A percentile compares a stretch with the other conserved stretches of the same genome.
phyloP scores from a whole-genome alignment of 1,284 basidiomycete genomes.

The Puccinia polysora region DNA sequence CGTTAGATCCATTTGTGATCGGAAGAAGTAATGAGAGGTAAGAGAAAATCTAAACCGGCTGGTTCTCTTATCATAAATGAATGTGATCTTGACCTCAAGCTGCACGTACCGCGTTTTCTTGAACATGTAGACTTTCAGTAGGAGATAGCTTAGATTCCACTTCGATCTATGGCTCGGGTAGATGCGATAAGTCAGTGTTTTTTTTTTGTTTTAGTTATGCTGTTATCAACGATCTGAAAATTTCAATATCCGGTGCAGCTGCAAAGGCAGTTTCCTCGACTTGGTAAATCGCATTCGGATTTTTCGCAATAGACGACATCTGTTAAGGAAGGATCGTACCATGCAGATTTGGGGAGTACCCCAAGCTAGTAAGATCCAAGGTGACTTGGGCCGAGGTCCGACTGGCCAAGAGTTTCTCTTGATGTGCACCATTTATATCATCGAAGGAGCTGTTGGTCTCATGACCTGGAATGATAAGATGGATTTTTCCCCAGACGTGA shows the following conservation, averaged over 20 bases:
- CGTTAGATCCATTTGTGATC: conserved; percentile 38
- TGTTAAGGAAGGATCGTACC: conserved; percentile 16
- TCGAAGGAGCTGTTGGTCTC: conserved; percentile 42
- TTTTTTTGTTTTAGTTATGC: not conserved
- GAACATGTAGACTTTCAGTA: not conserved
- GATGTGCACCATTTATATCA: conserved; percentile 39
- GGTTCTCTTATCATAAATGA: not conserved
- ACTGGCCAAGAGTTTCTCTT: conserved; percentile 30
- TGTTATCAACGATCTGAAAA: not conserved
- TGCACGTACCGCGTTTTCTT: not conserved
- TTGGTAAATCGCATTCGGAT: conserved; percentile 24
- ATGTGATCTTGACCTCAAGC: not conserved
- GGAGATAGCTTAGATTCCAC: not conserved
- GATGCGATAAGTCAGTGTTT: conserved; percentile 27
- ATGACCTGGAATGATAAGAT: conserved; percentile 28
- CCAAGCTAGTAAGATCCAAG: conserved; percentile 4
- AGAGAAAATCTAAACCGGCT: not conserved
- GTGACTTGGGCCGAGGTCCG: conserved; percentile 4
- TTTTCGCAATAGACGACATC: conserved; percentile 15
- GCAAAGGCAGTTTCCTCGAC: conserved; percentile 33
- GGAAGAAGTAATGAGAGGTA: not conserved
- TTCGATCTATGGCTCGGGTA: conserved; percentile 17
- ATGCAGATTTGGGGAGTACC: conserved; percentile 40
- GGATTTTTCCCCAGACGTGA: conserved; percentile 26
- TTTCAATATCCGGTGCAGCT: not conserved